Conservation (phyloP, 2,329 filamentous ascomycete species). For the Aspergillus oerlinghausenensis region DNA sequence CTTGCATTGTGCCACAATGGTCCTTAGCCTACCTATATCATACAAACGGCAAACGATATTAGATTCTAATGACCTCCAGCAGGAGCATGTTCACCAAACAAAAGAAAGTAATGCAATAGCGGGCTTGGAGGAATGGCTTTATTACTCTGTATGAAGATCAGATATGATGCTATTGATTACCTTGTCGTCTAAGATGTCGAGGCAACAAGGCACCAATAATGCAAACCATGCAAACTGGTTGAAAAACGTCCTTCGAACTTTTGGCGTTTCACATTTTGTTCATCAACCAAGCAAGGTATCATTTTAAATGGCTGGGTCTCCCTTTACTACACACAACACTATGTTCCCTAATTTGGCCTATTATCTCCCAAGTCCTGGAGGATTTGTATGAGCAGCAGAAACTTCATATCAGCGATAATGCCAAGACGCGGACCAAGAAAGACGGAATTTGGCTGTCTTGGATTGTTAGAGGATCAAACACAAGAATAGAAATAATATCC, state of each 20-base stretch:
- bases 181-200: neutral
- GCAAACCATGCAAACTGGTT: constrained; percentile 1
- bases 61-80: neutral
- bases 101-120: neutral
- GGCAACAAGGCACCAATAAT: neutral
- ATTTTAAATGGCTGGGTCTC: neutral
- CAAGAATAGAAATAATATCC: constrained; percentile 15
- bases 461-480: constrained; percentile 4
- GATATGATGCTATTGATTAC: neutral
- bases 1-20: neutral
- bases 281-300: neutral
- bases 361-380: too few species aligned
- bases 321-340: neutral
- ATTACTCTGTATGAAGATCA: neutral
- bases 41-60: neutral
- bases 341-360: neutral
- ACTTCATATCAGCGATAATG: neutral
- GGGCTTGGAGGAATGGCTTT: neutral
- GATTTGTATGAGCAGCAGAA: neutral
- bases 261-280: too few species aligned
- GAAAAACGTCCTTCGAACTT: too few species aligned
- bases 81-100: neutral
- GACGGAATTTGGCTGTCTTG: constrained; percentile 4
- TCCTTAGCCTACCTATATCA: neutral
- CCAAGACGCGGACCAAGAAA: constrained; percentile 13